Conservation (phyloP, 805 yeast genomes). For the Candida yuanshanica region DNA sequence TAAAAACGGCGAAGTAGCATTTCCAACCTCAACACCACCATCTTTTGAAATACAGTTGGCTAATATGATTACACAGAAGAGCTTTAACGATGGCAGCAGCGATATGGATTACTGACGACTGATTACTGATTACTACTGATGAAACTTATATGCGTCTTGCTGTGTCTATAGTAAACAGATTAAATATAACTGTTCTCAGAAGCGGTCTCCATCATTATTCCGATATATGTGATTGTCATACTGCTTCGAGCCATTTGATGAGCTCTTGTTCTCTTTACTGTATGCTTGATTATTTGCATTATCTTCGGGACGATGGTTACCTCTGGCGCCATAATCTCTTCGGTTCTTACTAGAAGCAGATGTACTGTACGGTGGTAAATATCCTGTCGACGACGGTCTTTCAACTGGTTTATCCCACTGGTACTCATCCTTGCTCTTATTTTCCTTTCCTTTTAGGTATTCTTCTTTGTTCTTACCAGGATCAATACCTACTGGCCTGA, state of each 20-base stretch:
- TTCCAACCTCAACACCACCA: background rate
- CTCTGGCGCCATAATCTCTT: too few species aligned
- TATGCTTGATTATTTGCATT: too few species aligned
- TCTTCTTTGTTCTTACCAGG: background rate
- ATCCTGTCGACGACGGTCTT: too few species aligned
- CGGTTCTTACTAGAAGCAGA: too few species aligned
- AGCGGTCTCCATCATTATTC: background rate
- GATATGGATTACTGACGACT: too few species aligned
- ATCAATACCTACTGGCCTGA: conserved; percentile 1
- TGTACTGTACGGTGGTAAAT: too few species aligned
- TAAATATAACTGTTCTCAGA: background rate
- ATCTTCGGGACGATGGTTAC: too few species aligned
- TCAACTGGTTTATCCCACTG: background rate
- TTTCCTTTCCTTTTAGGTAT: background rate
- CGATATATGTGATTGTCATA: background rate
- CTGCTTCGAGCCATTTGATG: background rate
- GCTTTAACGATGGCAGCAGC: too few species aligned
- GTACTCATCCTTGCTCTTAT: background rate
- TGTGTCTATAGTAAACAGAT: too few species aligned
- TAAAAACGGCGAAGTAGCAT: background rate
- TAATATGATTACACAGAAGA: background rate
- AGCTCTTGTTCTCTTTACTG: background rate
- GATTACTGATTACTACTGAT: too few species aligned
- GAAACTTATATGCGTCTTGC: too few species aligned
- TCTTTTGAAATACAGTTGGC: background rate